phyloP scores from a whole-genome alignment of 208 protist genomes.

The Acanthamoeba sp. region DNA sequence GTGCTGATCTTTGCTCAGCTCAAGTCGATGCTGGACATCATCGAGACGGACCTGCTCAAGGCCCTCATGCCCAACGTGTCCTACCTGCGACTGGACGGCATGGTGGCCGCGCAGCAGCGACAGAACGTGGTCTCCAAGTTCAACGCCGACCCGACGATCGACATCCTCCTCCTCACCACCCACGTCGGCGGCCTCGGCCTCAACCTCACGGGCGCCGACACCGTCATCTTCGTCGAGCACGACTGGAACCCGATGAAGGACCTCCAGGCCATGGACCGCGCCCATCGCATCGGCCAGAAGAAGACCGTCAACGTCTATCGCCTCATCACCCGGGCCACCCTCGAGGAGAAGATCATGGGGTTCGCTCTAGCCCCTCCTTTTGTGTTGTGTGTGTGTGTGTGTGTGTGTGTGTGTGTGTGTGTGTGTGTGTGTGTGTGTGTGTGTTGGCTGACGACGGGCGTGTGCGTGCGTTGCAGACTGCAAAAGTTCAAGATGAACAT shows the following conservation, averaged over 20 bases:
- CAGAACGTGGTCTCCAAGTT: slow-evolving; percentile 96
- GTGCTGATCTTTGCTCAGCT: slow-evolving; percentile 99
- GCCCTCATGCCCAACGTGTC: slow-evolving; percentile 90
- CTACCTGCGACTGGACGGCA: slow-evolving; percentile 97
- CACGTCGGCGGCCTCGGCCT: slow-evolving; percentile 97
- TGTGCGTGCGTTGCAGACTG: slow-evolving; percentile 78
- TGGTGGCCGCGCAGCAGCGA: slow-evolving; percentile 93
- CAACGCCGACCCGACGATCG: slow-evolving; percentile 94
- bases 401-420: neutral
- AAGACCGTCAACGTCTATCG: slow-evolving; percentile 97
- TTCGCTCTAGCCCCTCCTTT: neutral
- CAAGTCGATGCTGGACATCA: slow-evolving; percentile 97
- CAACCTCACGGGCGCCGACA: slow-evolving; percentile 99
- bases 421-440: neutral
- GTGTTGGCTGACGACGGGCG: neutral
- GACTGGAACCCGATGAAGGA: slow-evolving; percentile 99
- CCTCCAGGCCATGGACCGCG: slow-evolving; percentile 97
- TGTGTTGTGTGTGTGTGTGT: neutral
- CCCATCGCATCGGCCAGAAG: slow-evolving; percentile 98
- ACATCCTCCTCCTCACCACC: slow-evolving; percentile 98
- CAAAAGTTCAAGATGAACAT: slow-evolving; percentile 91
- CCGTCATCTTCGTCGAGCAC: slow-evolving; percentile 99
- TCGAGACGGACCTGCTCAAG: slow-evolving; percentile 96
- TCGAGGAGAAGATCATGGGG: slow-evolving; percentile 97
- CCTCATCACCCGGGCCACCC: slow-evolving; percentile 95